phyloP scores from a whole-genome alignment of 2,329 filamentous ascomycete genomes.

The Tolypocladium capitatum region DNA sequence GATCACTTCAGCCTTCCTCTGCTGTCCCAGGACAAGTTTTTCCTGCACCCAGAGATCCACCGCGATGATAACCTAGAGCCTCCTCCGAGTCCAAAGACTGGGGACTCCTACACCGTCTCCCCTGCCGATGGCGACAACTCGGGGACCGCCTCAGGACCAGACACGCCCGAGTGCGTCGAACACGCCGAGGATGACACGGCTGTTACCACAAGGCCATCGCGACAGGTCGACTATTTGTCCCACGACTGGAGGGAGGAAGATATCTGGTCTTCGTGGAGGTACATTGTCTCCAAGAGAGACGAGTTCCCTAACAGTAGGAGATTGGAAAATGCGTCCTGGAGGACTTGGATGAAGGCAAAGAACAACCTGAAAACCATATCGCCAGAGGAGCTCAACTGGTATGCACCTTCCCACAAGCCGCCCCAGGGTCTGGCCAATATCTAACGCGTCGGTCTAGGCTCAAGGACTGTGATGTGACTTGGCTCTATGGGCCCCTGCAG shows the following conservation, averaged over 20 bases:
- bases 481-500: slow-evolving; percentile 90
- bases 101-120: slow-evolving; percentile 38
- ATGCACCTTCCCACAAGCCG: slow-evolving; percentile 3
- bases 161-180: slow-evolving; percentile 40
- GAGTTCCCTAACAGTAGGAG: slow-evolving; percentile 71
- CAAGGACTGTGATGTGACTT: slow-evolving; percentile 94
- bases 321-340: slow-evolving; percentile 92
- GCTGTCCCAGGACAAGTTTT: slow-evolving; percentile 34
- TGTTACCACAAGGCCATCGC: slow-evolving; percentile 59
- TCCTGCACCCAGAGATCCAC: slow-evolving; percentile 16
- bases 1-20: slow-evolving; percentile 34
- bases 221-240: slow-evolving; percentile 91
- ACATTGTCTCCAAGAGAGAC: slow-evolving; percentile 68
- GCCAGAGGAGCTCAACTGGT: slow-evolving; percentile 91
- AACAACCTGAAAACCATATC: slow-evolving; percentile 77
- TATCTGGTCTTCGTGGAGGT: slow-evolving; percentile 95
- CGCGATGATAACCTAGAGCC: slow-evolving; percentile 31
- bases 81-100: slow-evolving; percentile 34
- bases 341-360: slow-evolving; percentile 91
- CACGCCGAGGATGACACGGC: slow-evolving; percentile 70
- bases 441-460: slow-evolving; percentile 47
- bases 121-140: slow-evolving; percentile 41
- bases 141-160: slow-evolving; percentile 38
- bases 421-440: neutral
- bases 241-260: slow-evolving; percentile 92